Evolutionary conservation across 768 basidiomycete species (phyloP).

Genomic region (Dentipellis fragilis): DNA sequence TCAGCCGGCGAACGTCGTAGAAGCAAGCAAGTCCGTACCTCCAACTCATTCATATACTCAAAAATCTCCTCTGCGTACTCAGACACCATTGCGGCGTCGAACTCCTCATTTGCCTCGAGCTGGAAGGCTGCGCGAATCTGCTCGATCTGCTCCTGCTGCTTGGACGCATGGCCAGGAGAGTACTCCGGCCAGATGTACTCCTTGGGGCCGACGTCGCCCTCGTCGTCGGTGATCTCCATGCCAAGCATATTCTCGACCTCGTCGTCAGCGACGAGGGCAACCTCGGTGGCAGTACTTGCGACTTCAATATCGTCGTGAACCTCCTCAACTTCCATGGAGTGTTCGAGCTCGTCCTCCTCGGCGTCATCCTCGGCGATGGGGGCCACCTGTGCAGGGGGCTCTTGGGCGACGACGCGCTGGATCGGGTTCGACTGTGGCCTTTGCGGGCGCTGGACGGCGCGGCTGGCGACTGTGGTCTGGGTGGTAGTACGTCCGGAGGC

Average conservation of each 20-base stretch:
- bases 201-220: slow-evolving; percentile 26
- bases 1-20: slow-evolving; percentile 4
- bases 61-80: slow-evolving; percentile 99
- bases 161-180: slow-evolving; percentile 46
- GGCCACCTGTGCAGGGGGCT: slow-evolving; percentile 28
- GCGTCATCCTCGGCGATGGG: slow-evolving; percentile 26
- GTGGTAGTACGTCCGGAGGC: slow-evolving; percentile 23
- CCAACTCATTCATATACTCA: slow-evolving; percentile 87
- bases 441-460: slow-evolving; percentile 13
- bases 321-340: slow-evolving; percentile 57
- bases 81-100: slow-evolving; percentile 92
- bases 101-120: slow-evolving; percentile 63
- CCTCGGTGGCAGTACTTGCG: slow-evolving; percentile 14
- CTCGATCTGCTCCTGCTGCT: slow-evolving; percentile 53
- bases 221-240: slow-evolving; percentile 31
- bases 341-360: slow-evolving; percentile 17
- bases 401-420: slow-evolving; percentile 30
- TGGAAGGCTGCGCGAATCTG: slow-evolving; percentile 54
- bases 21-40: slow-evolving; percentile 41
- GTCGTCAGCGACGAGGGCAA: slow-evolving; percentile 34
- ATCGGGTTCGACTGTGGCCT: slow-evolving; percentile 30
- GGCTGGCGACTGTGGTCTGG: slow-evolving; percentile 12
- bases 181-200: slow-evolving; percentile 60
- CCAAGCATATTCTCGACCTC: slow-evolving; percentile 61
- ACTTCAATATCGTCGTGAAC: slow-evolving; percentile 12